phyloP scores from a whole-genome alignment of 73 alveolate species.

The Tetrahymena elliotti region DNA sequence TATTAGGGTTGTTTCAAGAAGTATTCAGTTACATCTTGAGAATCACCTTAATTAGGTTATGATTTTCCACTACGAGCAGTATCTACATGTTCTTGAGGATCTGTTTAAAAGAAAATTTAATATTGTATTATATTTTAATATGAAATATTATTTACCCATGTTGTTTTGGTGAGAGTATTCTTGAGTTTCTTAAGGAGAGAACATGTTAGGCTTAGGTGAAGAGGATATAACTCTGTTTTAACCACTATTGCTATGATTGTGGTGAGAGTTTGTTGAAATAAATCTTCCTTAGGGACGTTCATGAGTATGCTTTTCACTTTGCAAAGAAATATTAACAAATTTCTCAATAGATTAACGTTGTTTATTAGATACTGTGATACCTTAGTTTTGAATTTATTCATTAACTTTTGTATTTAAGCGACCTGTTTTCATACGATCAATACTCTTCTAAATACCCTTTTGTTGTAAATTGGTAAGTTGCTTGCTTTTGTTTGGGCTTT shows the following conservation, averaged over 20 bases:
- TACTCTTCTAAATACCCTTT: neutral
- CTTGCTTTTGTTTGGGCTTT: neutral
- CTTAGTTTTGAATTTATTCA: neutral
- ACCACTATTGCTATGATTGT: neutral
- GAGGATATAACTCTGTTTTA: neutral
- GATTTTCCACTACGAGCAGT: neutral
- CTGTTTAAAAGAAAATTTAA: neutral
- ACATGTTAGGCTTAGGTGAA: neutral
- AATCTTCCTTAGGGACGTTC: neutral
- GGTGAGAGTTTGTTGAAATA: neutral
- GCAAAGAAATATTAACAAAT: neutral
- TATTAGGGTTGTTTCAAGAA: neutral
- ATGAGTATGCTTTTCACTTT: neutral
- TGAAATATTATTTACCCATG: neutral
- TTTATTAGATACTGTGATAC: neutral
- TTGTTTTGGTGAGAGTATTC: neutral
- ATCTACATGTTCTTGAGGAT: neutral
- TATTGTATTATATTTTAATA: neutral
- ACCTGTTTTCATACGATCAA: neutral
- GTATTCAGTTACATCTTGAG: neutral
- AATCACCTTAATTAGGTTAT: neutral
- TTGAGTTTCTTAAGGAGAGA: neutral
- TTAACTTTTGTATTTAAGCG: neutral
- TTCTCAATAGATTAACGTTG: neutral
- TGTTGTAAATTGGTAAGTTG: neutral